Percentiles rank a stretch among this genome's conserved stretches.
Evolutionary conservation across 495 filamentous ascomycete species (phyloP).

Genomic region (Xylaria telfairii): DNA sequence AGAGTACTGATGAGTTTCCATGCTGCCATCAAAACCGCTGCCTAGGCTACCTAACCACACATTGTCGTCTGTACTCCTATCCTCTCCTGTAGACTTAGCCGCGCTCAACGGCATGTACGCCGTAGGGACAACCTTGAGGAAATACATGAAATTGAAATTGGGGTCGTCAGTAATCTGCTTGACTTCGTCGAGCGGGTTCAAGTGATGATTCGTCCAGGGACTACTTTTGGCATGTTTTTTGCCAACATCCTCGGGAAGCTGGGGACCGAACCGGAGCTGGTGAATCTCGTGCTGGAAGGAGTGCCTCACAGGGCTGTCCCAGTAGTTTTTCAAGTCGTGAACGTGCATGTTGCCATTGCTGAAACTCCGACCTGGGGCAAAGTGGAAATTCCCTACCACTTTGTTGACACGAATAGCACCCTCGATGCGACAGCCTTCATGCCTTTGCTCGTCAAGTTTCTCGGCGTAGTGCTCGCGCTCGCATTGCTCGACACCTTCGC

Average conservation of each 20-base stretch:
- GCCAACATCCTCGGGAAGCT: conserved; percentile 78
- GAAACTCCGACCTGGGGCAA: conserved; percentile 93
- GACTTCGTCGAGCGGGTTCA: conserved; percentile 89
- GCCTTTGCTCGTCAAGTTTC: conserved; percentile 80
- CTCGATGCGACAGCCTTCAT: conserved; percentile 94
- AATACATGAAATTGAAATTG: conserved; percentile 98
- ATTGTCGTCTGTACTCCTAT: conserved; percentile 58
- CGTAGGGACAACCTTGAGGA: conserved; percentile 96
- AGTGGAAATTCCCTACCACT: conserved; percentile 98
- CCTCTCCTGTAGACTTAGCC: conserved; percentile 51
- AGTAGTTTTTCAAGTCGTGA: conserved; percentile 94
- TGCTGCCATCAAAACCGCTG: conserved; percentile 69
- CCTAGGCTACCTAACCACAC: conserved; percentile 69
- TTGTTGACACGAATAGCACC: conserved; percentile 95
- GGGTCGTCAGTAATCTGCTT: conserved; percentile 78
- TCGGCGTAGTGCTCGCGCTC: conserved; percentile 91
- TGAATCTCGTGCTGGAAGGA: conserved; percentile 93
- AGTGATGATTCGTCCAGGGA: conserved; percentile 87
- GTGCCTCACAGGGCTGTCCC: conserved; percentile 73
- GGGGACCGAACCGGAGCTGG: conserved; percentile 88
- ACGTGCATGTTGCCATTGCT: conserved; percentile 95
- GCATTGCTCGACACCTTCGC: conserved; percentile 94
- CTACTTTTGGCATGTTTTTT: conserved; percentile 61
- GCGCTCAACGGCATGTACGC: conserved; percentile 91
- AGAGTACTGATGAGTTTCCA: conserved; percentile 98